Conservation (phyloP, 305 asterid species). For the Plantago coronopus region DNA sequence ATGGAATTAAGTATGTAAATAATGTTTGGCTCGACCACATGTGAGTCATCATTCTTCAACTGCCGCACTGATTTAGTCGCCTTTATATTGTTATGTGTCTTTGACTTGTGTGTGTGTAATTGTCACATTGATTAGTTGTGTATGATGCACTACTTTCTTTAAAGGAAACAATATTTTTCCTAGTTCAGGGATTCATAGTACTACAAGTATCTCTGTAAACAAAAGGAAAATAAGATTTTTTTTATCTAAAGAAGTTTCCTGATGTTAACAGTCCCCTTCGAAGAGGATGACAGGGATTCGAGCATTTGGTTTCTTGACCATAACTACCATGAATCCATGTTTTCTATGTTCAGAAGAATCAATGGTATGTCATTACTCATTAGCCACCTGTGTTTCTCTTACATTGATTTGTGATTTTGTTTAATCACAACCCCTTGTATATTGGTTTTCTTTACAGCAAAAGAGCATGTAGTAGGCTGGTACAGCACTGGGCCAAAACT, state of each 20-base stretch:
- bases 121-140: no score
- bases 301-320: constrained; percentile 96
- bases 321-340: constrained; percentile 87
- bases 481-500: constrained; percentile 95
- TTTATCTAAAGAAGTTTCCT: constrained; percentile 12
- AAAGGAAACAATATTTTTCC: no score
- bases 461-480: constrained; percentile 99
- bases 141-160: no score
- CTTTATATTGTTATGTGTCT: no score
- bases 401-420: background rate
- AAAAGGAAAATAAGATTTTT: no score
- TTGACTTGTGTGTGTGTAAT: no score
- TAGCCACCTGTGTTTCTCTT: constrained; percentile 8
- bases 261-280: constrained; percentile 74
- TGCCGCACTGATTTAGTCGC: no score
- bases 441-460: constrained; percentile 46
- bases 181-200: no score
- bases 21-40: no score
- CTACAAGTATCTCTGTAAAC: no score
- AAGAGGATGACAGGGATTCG: constrained; percentile 89
- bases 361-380: constrained; percentile 61
- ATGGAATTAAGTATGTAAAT: no score
- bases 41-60: no score
- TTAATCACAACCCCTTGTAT: constrained; percentile 5
- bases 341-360: constrained; percentile 89